phyloP scores from a whole-genome alignment of 768 basidiomycete species.

The Suillus tomentosus region DNA sequence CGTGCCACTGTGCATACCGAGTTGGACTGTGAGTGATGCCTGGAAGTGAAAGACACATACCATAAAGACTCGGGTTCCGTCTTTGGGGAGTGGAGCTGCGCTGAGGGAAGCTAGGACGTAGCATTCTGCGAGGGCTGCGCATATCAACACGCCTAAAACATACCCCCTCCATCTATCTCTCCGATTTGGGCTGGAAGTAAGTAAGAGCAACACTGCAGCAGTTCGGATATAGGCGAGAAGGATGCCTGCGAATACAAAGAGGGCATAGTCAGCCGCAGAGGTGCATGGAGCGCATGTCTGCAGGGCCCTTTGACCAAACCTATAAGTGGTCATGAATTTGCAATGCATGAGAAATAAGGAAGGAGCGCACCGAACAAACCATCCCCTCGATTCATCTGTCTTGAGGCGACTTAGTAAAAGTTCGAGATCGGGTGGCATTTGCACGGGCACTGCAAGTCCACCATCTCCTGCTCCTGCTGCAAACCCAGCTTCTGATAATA shows the following conservation, averaged over 20 bases:
- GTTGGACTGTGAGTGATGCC: not conserved
- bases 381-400: slow-evolving; percentile 55
- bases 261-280: slow-evolving; percentile 57
- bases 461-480: slow-evolving; percentile 24
- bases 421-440: slow-evolving; percentile 51
- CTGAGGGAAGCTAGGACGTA: slow-evolving; percentile 54
- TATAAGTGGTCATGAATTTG: slow-evolving; percentile 26
- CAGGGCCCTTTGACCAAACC: slow-evolving; percentile 70
- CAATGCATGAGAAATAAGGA: not conserved
- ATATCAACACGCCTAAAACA: slow-evolving; percentile 50
- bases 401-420: slow-evolving; percentile 55
- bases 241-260: slow-evolving; percentile 56
- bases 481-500: slow-evolving; percentile 45
- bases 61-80: slow-evolving; percentile 40
- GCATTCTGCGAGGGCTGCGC: slow-evolving; percentile 51
- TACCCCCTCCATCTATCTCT: slow-evolving; percentile 47
- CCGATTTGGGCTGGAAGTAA: slow-evolving; percentile 44
- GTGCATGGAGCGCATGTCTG: slow-evolving; percentile 68
- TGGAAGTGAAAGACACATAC: slow-evolving; percentile 27
- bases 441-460: slow-evolving; percentile 14
- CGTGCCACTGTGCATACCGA: slow-evolving; percentile 57
- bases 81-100: slow-evolving; percentile 46
- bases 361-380: slow-evolving; percentile 58
- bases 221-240: slow-evolving; percentile 63
- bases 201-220: slow-evolving; percentile 46